Conservation (phyloP, 2,329 filamentous ascomycete species). For the Triangularia verruculosa region DNA sequence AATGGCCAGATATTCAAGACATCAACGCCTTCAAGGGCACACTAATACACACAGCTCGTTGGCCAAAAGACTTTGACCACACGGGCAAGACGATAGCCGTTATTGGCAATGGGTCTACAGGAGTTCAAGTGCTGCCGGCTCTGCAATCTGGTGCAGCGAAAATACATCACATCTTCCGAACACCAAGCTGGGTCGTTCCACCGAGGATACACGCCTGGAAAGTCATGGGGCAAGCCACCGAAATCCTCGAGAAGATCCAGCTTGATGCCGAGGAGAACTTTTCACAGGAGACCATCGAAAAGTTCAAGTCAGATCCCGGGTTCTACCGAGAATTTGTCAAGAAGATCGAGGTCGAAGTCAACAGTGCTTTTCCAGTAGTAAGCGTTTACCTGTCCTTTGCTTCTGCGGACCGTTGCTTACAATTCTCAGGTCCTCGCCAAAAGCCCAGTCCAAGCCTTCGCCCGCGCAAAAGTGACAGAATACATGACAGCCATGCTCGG, state of each 20-base stretch:
- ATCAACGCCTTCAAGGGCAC: constrained; percentile 46
- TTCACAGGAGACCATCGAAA: constrained; percentile 42
- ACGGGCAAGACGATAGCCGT: constrained; percentile 51
- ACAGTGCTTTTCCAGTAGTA: constrained; percentile 43
- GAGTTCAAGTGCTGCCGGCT: constrained; percentile 51
- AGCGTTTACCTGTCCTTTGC: constrained; percentile 22
- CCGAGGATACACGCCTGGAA: constrained; percentile 38
- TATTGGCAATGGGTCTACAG: constrained; percentile 56
- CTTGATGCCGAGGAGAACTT: constrained; percentile 45
- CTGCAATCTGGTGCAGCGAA: constrained; percentile 43
- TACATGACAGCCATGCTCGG: constrained; percentile 49
- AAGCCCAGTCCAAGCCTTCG: constrained; percentile 41
- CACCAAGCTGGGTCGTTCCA: constrained; percentile 42
- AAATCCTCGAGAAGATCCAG: constrained; percentile 39
- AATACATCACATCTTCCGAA: constrained; percentile 40
- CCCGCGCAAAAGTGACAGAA: constrained; percentile 39
- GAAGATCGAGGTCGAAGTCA: constrained; percentile 45
- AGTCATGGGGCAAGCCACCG: constrained; percentile 37
- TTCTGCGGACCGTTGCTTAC: not conserved
- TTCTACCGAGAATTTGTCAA: constrained; percentile 48
- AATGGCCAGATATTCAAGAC: constrained; percentile 49
- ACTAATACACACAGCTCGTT: constrained; percentile 52
- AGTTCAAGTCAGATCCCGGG: constrained; percentile 44
- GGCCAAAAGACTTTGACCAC: constrained; percentile 49
- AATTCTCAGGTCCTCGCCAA: constrained; percentile 38